Evolutionary conservation across 108 stramenopile species (phyloP), one percentile per base, ranked within the genome.

Genomic region (Pseudonitzschia delicatissima): DNA sequence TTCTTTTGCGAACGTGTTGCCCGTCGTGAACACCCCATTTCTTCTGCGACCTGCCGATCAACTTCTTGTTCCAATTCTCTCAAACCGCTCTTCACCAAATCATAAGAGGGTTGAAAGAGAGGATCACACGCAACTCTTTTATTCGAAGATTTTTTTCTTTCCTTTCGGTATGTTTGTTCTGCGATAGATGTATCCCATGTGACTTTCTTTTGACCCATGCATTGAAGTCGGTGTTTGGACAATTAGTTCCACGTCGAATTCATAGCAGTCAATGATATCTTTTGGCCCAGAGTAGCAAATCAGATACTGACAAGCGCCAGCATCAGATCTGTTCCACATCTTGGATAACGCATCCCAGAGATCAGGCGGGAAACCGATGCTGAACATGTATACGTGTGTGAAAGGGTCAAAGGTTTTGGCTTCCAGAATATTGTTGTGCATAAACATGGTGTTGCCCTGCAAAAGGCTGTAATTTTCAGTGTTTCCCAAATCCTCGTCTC

Each of bases 341-440:
- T 79, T 66, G 23, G 87, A 57, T 15, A 95, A 68, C 26, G 75
- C 20, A 47, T 74, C 45, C 70, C 87, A 90, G 17, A 95, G 79
- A 37, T 65, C 40, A 31, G 90, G 90, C 18, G 93, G 93, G 51
- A 95, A 90, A 3, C 45, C 98, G 68, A 96, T 88, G 62, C 96
- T 94, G 73, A 96, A 98, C 93, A 96, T 96, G 87, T 99, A 99
- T 8, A 98, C 96, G 76, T 99, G 98, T 0, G 97, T 96, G 67
- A 97, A 98, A 0, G 96, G 97, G 80, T 98, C 96, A 67, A 97
- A 94, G 28, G 73, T 86, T 17, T 77, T 77, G 7, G 92, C 95
- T 45, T 79, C 73, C 39, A 74, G 77, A 33, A 98, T 95, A 77
- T 98, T 90, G 23, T 87, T 90, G 57, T 86, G 79, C 2, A 82